Conservation (phyloP, 345 rosid genomes). For the Camelina laxa region DNA sequence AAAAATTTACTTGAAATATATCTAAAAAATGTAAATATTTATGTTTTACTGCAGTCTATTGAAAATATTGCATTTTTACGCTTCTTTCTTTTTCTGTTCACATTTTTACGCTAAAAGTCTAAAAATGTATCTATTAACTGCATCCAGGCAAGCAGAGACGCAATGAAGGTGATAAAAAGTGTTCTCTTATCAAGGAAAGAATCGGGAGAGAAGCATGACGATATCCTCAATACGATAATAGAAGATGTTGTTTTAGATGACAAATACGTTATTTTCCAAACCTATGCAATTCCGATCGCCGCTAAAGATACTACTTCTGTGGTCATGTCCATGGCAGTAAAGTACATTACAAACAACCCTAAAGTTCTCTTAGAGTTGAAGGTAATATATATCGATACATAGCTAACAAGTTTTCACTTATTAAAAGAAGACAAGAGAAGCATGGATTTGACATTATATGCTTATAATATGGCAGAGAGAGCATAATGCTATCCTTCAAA, state of each 20-base stretch:
- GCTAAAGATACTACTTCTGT: not conserved
- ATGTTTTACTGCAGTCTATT: no score
- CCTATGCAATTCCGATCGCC: not conserved
- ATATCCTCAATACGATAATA: not conserved
- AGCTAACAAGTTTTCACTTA: not conserved
- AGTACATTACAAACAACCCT: not conserved
- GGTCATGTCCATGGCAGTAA: not conserved
- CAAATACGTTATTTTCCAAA: not conserved
- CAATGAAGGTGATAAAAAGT: not conserved
- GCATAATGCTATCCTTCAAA: constrained; percentile 36
- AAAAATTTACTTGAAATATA: no score
- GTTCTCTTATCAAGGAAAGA: not conserved
- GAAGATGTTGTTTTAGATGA: not conserved
- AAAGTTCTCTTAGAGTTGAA: not conserved
- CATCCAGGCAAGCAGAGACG: not conserved
- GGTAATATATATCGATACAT: not conserved
- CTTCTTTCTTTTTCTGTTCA: no score
- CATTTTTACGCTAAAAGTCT: no score
- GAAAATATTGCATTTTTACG: no score
- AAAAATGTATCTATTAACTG: not conserved
- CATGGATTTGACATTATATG: constrained; percentile 2
- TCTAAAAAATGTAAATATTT: no score
- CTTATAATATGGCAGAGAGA: constrained; percentile 9
- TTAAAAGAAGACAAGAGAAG: not conserved
- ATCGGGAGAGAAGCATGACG: not conserved